phyloP scores from a whole-genome alignment of 768 basidiomycete genomes.

The Antrodiella citrinella region DNA sequence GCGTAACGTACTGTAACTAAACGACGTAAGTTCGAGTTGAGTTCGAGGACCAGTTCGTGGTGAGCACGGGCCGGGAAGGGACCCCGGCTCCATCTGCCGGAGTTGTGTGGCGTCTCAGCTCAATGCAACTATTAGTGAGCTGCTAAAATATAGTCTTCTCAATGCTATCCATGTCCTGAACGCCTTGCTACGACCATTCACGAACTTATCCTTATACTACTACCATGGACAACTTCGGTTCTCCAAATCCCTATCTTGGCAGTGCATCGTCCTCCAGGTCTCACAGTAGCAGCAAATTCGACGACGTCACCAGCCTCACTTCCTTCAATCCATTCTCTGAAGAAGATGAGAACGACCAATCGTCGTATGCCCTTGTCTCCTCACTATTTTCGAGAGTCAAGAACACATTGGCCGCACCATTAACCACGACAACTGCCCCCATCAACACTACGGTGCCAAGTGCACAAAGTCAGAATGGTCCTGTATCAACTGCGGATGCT shows the following conservation, averaged over 20 bases:
- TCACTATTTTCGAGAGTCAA: conserved; percentile 77
- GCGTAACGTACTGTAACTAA: too few species aligned
- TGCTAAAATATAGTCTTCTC: too few species aligned
- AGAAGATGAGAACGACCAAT: conserved; percentile 85
- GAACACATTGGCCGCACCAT: conserved; percentile 64
- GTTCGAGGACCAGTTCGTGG: too few species aligned
- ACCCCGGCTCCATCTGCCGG: too few species aligned
- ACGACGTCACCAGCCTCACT: conserved; percentile 69
- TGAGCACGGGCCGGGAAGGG: too few species aligned
- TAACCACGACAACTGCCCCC: conserved; percentile 23
- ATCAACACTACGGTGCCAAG: conserved; percentile 31
- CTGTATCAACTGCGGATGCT: conserved; percentile 33
- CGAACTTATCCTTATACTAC: background rate
- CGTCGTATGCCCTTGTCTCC: conserved; percentile 77
- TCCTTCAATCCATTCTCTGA: conserved; percentile 91
- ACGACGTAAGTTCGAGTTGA: too few species aligned
- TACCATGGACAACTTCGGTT: conserved; percentile 26
- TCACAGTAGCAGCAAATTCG: conserved; percentile 50
- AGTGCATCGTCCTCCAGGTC: conserved; percentile 43
- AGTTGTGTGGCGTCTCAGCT: too few species aligned
- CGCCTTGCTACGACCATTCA: background rate
- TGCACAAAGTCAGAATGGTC: conserved; percentile 22
- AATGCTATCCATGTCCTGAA: background rate
- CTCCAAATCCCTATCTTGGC: conserved; percentile 12
- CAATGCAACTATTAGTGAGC: too few species aligned